Base-by-base conservation (phyloP, 2,329 filamentous ascomycete genomes). In the Penicillium frequentans region DNA sequence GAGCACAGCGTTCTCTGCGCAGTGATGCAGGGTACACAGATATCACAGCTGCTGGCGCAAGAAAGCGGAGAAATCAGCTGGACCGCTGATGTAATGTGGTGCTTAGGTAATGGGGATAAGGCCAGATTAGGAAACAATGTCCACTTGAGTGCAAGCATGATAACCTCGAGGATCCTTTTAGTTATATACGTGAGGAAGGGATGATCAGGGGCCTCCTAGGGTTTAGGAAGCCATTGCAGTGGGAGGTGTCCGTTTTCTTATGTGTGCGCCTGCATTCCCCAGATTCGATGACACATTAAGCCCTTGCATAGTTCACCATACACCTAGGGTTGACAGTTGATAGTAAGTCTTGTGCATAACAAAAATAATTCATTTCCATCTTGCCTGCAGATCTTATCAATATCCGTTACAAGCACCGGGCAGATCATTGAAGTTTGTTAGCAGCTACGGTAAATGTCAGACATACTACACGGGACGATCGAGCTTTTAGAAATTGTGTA, bases 1-100 rank as follows among this genome's bases (percentile, higher is more conserved):
- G 48, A 51, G 50, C 23, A 35, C 21, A 27, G 19, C 19, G 35
- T 31, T 21, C 21, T 50, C n/a, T 45, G 52, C 16, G 26, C n/a
- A 31, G 31, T 26, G 54, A 42, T 37, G 55, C 44, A 56, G 51
- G 35, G 46, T 48, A 9, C 35, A 49, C 48, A 56, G 43, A 50
- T 61, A 23, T 45, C 51, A 54, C 50, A 53, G 37, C 16, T 27
- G 50, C 19, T 52, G 29, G 54, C 39, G 51, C 47, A n/a, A 55
- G 19, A 49, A 57, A 57, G 51, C 55, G 50, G 55, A 59, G 54
- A 52, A 56, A 52, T 52, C 48, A 56, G 42, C 42, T 47, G 54
- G 43, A 43, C 33, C 47, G 53, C 47, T 48, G 47, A 55, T 45
- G 48, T 35, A 52, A 42, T 37, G 23, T 9, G 5, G 19, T 45